Evolutionary conservation across 371 early-diverging fungal species (phyloP).

Genomic region (Rhizomucor pusillus): DNA sequence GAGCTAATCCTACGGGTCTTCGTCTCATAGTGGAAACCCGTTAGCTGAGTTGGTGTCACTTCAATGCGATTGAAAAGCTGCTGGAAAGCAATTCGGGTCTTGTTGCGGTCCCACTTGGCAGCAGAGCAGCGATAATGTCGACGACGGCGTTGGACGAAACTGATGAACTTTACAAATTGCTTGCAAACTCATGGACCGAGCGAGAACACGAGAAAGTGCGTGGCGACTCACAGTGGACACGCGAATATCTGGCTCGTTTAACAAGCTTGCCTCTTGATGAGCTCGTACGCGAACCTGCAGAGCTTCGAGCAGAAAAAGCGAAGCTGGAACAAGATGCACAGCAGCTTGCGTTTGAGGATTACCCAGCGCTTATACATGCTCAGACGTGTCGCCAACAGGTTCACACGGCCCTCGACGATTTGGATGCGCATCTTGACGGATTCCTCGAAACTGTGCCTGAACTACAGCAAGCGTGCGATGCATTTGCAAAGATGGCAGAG

Average conservation of each 20-base stretch:
- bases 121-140: neutral
- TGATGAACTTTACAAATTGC: constrained; percentile 25
- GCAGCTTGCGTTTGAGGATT: constrained; percentile 68
- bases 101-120: neutral
- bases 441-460: constrained; percentile 49
- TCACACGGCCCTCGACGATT: constrained; percentile 49
- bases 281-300: constrained; percentile 51
- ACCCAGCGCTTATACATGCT: constrained; percentile 66
- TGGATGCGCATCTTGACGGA: constrained; percentile 49
- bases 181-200: constrained; percentile 21
- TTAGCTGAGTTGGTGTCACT: neutral
- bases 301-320: constrained; percentile 51
- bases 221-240: constrained; percentile 45
- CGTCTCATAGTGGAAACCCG: constrained; percentile 25
- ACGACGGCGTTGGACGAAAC: constrained; percentile 18
- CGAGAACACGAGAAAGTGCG: constrained; percentile 7
- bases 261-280: constrained; percentile 58
- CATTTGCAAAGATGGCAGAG: constrained; percentile 33
- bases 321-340: constrained; percentile 65
- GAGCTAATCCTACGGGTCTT: constrained; percentile 37
- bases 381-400: constrained; percentile 60
- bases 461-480: constrained; percentile 48
- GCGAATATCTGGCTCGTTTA: constrained; percentile 62
- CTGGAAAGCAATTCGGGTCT: neutral
- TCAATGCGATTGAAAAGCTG: neutral